Evolutionary conservation across 2,329 filamentous ascomycete genomes (phyloP), one percentile per base, ranked within the genome.

Genomic region (Fusarium temperatum): DNA sequence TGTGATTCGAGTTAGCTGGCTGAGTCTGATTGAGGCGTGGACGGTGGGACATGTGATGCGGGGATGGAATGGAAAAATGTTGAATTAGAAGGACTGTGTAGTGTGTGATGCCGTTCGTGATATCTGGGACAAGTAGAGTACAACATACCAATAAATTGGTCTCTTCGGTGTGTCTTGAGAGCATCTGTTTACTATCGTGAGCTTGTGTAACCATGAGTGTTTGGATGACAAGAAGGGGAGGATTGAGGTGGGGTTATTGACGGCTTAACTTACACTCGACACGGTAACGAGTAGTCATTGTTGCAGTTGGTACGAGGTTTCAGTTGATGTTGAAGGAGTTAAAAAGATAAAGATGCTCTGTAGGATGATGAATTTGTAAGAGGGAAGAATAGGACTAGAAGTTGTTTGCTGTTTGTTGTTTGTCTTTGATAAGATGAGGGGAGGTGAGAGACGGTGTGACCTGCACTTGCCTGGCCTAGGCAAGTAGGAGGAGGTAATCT

Each of bases 101-200:
- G 26, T 54, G 32, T 39, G 18, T 8, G 28, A 42, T 44, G 17
- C 20, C 11, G 9, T 36, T 30, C 8, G 13, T 36, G 12, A 13
- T 26, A 35, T n/a, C 24, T 22, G 6, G 30, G n/a, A 24, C 10
- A 48, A 56, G 22, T 5, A 8, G 15, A 60, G 24, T 57, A 26
- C 28, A 48, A 28, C 82, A 67, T 85, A 92, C 93, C 88, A 83
- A 95, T 94, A 78, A 98, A 90, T 82, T 98, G 95, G 82, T 98
- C 95, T 81, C 95, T 88, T 63, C 95, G 90, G 85, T 98, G 95
- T 59, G 95, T 96, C 89, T 97, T 90, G 79, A 89, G 86, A 53
- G 89, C 87, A 85, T 90, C 89, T 90, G 73, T 35, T 62, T 60
- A n/a, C 30, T 63, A 67, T 66, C 26, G 50, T 81, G 48, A 79